A percentile compares a stretch with the other conserved stretches of the same genome.
These are phyloP conservation scores for Paecilomyces niveus DNA, from an alignment of 2,329 filamentous ascomycete genomes.

Conservation along the genomic window DNA sequence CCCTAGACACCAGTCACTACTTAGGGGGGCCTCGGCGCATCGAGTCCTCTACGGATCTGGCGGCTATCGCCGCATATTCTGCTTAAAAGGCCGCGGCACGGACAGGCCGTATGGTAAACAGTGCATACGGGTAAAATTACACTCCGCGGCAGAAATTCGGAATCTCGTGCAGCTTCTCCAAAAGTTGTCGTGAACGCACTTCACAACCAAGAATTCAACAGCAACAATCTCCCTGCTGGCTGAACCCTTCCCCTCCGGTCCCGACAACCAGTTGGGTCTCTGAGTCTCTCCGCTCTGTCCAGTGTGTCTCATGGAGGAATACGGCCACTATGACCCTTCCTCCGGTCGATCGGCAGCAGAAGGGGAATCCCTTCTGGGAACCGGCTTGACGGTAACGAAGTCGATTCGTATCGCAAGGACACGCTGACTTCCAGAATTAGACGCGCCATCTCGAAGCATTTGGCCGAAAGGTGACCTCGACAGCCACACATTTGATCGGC, in stretches of 20 bases:
- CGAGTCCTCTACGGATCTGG: background rate
- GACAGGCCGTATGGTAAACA: background rate
- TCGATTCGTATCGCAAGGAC: constrained; percentile 2
- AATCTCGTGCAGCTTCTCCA: background rate
- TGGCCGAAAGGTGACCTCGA: constrained; percentile 88
- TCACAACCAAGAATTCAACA: background rate
- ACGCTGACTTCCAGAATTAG: constrained; percentile 39
- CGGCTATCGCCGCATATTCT: background rate
- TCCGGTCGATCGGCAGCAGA: constrained; percentile 33
- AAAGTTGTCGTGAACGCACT: background rate
- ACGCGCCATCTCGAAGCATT: constrained; percentile 86
- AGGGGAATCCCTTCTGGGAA: constrained; percentile 40
- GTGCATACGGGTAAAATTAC: background rate
- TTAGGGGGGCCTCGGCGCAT: background rate
- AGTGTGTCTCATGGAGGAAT: constrained; percentile 34
- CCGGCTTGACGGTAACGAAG: constrained; percentile 38
- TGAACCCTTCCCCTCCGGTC: constrained; percentile 8
- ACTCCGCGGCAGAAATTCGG: background rate
- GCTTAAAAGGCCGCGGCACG: background rate
- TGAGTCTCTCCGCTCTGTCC: constrained; percentile 11
- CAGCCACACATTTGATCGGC: constrained; percentile 81
- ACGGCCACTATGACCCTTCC: constrained; percentile 40
- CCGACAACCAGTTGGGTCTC: constrained; percentile 19
- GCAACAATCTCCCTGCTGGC: background rate
- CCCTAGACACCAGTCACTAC: background rate